These are phyloP conservation scores for Lactifluus pinguis DNA, from an alignment of 768 basidiomycete species.

Conservation along the genomic window DNA sequence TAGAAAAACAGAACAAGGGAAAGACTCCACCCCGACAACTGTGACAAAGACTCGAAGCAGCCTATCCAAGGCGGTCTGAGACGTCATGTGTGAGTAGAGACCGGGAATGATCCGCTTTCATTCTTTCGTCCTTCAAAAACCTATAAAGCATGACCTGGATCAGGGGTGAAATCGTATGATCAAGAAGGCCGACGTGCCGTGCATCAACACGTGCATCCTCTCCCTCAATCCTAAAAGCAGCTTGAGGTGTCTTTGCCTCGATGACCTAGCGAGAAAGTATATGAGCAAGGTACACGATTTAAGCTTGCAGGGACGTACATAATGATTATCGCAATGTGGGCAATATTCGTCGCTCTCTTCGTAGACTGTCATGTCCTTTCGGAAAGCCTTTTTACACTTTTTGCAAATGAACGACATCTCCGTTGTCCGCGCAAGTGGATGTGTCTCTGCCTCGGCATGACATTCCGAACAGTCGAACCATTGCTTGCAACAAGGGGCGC, in stretches of 20 bases:
- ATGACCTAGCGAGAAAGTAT: conserved; percentile 51
- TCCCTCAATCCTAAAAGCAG: conserved; percentile 79
- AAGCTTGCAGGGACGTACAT: conserved; percentile 56
- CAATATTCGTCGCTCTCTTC: conserved; percentile 99
- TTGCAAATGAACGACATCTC: conserved; percentile 86
- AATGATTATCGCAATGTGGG: conserved; percentile 97
- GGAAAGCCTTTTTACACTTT: conserved; percentile 91
- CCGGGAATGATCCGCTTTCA: conserved; percentile 41
- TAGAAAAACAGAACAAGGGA: background rate
- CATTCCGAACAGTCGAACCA: conserved; percentile 98
- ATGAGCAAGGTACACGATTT: background rate
- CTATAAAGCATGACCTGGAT: conserved; percentile 30
- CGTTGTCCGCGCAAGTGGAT: conserved; percentile 58
- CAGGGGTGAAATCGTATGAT: background rate
- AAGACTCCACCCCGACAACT: no score
- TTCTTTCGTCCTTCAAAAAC: conserved; percentile 84
- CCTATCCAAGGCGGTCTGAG: conserved; percentile 35
- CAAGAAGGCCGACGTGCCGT: conserved; percentile 42
- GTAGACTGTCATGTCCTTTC: conserved; percentile 87
- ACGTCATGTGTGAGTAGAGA: conserved; percentile 43
- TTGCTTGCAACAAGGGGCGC: conserved; percentile 93
- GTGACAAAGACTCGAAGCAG: no score
- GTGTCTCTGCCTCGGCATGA: conserved; percentile 77
- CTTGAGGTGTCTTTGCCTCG: conserved; percentile 85
- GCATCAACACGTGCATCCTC: conserved; percentile 86